Conservation (phyloP, 129 eudicot genomes). For the Ambrosia trifida region DNA sequence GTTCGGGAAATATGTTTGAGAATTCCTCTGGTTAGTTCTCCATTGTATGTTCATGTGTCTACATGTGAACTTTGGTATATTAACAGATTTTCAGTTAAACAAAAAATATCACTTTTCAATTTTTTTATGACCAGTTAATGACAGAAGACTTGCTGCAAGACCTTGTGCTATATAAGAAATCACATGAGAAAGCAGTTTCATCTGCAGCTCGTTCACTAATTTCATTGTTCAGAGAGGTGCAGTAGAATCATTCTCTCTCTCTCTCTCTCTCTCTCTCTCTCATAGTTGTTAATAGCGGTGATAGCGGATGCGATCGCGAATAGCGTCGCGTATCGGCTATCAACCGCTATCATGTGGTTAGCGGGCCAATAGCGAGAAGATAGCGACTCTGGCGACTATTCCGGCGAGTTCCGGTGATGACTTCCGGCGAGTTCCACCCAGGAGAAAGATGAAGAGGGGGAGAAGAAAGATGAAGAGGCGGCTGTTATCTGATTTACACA, state of each 20-base stretch:
- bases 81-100: neutral
- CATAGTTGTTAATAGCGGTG: no score
- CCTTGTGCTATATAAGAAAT: conserved; percentile 83
- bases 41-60: conserved; percentile 1
- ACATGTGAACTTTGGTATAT: neutral
- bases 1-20: conserved; percentile 94
- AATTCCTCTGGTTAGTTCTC: conserved; percentile 74
- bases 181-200: conserved; percentile 89
- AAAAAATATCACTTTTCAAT: neutral
- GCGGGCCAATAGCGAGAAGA: no score
- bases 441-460: no score
- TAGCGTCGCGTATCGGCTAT: no score
- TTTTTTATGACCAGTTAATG: conserved; percentile 64
- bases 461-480: no score
- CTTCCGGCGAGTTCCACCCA: no score
- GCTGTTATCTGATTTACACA: no score
- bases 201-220: conserved; percentile 93
- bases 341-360: no score
- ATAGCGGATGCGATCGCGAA: no score
- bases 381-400: no score
- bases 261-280: no score
- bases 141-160: conserved; percentile 97
- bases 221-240: conserved; percentile 91
- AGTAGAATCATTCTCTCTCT: neutral
- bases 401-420: no score